Evolutionary conservation across 495 filamentous ascomycete species (phyloP).

Genomic region (Penicillium verhagenii): DNA sequence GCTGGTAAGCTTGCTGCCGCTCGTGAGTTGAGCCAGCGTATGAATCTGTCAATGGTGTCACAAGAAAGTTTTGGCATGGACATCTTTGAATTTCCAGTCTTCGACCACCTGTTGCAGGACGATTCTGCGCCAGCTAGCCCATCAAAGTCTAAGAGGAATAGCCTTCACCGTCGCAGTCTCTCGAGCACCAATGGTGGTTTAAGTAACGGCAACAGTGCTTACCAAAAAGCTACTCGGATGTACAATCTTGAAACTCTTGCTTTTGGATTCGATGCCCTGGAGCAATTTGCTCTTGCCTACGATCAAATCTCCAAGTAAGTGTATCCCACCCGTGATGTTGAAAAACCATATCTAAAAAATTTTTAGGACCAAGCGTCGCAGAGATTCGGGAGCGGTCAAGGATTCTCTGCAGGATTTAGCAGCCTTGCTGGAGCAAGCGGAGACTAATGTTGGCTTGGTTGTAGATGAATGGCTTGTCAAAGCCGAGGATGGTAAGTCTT

Average conservation of each 20-base stretch:
- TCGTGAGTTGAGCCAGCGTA: conserved; percentile 52
- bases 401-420: conserved; percentile 32
- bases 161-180: conserved; percentile 24
- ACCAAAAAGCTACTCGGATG: conserved; percentile 59
- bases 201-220: conserved; percentile 7
- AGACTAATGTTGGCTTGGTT: conserved; percentile 33
- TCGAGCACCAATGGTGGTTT: conserved; percentile 18
- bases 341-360: conserved; percentile 12
- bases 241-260: conserved; percentile 72
- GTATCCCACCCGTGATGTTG: background rate
- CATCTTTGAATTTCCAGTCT: conserved; percentile 31
- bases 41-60: conserved; percentile 42
- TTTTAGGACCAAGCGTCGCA: conserved; percentile 30
- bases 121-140: conserved; percentile 30
- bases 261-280: conserved; percentile 62
- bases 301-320: conserved; percentile 47
- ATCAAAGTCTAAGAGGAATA: conserved; percentile 29
- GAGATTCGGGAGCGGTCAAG: conserved; percentile 37
- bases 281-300: conserved; percentile 53
- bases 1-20: conserved; percentile 62
- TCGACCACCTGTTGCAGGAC: conserved; percentile 24
- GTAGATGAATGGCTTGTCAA: conserved; percentile 42
- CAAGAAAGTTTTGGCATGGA: conserved; percentile 44
- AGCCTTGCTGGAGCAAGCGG: conserved; percentile 32
- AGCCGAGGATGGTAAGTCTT: conserved; percentile 37